Base-by-base conservation (phyloP, 805 yeast species). In the Spathaspora arborariae region DNA sequence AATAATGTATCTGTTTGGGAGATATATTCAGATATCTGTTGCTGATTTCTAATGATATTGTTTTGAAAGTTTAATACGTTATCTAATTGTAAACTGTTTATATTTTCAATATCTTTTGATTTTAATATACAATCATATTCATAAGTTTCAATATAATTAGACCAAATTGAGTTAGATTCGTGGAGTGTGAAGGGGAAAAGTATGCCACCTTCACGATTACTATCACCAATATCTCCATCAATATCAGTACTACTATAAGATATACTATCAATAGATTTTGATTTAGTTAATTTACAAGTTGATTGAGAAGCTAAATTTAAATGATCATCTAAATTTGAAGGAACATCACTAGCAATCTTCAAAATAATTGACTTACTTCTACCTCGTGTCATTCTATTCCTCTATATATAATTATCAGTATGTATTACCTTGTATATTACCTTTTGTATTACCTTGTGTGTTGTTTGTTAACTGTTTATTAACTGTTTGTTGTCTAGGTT, bases 341-440 rank as follows among this genome's bases (percentile, higher is more conserved):
- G 82, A 8, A 74, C 70, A 30, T 75, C 78, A 39, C 74, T 62
- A 0, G 89, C 89, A 41, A 84, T 81, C 24, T 69, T 64, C 43
- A 80, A 80, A 1, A 84, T 88, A 50, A 82, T 76, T 2, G 90
- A 83, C 49, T 78, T 75, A 45, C 83, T 74, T 56, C 89, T 69
- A 6, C 74, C 70, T 49, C 82, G 65, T 42, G 68, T 50, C 76
- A 70, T 71, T 21, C 24, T 24, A 5, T 10, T 24, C 34, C 21
- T 21, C 8, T 21, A 10, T 7, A 8, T 36, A 2, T 22, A 6
- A 22, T n/a, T 22, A 22, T 8, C 24, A 5, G 5, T 22, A 22
- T 22, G 8, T 8, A 6, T 22, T 22, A 5, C 24, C 8, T 6
- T 22, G 8, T 22, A 22, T 22, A 22, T 22, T 22, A 6, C 24